These are phyloP conservation scores for Urtica urens DNA, from an alignment of 306 rosid species.

Conservation along the genomic window DNA sequence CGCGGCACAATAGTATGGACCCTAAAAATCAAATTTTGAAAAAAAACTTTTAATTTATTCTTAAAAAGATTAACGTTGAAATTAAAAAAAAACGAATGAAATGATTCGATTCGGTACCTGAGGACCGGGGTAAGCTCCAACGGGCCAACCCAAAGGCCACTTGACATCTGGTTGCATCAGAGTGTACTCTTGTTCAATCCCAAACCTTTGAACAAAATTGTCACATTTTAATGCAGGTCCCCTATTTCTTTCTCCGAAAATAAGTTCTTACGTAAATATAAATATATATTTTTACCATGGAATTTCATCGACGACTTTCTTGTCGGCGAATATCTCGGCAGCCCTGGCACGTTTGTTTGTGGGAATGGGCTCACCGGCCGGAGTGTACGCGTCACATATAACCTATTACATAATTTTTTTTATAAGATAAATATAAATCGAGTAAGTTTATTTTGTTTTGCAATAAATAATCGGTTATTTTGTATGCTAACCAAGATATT, in stretches of 20 bases:
- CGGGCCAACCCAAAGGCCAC: slow-evolving; percentile 99
- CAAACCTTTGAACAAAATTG: slow-evolving; percentile 58
- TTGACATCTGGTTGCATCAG: slow-evolving; percentile 79
- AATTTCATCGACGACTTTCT: slow-evolving; percentile 66
- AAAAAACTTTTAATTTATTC: neutral
- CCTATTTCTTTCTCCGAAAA: too few relatives aligned
- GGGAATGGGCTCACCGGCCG: slow-evolving; percentile 88
- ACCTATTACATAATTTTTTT: too few relatives aligned
- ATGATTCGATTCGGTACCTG: slow-evolving; percentile 42
- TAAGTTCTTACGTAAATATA: too few relatives aligned
- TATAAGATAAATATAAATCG: slow-evolving; percentile 8
- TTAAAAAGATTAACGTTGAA: too few relatives aligned
- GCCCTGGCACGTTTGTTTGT: slow-evolving; percentile 89
- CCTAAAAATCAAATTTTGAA: slow-evolving; percentile 32
- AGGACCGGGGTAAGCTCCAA: slow-evolving; percentile 98
- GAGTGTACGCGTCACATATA: slow-evolving; percentile 82
- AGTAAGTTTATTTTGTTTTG: slow-evolving; percentile 5
- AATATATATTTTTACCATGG: slow-evolving; percentile 50
- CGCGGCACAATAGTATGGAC: slow-evolving; percentile 88
- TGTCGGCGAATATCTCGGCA: slow-evolving; percentile 66
- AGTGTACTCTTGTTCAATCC: slow-evolving; percentile 99
- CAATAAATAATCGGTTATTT: neutral
- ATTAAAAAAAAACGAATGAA: neutral
- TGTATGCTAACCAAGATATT: slow-evolving; percentile 98
- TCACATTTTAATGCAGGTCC: too few relatives aligned